These are phyloP conservation scores for Cucumis melo DNA, from an alignment of 306 rosid genomes.

Conservation along the genomic window DNA sequence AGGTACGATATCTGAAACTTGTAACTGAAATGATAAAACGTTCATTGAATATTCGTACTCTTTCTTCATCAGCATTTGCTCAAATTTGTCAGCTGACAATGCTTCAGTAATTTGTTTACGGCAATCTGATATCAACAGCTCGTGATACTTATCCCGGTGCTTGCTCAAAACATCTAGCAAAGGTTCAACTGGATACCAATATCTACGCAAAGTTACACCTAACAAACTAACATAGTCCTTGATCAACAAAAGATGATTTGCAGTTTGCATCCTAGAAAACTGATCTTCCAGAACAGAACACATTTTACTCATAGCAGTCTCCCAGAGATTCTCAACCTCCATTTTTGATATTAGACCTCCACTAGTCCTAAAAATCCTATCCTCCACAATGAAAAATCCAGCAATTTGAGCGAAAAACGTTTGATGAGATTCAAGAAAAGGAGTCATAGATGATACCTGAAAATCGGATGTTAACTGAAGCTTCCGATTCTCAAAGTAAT, in stretches of 20 bases:
- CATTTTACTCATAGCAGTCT: constrained; percentile 93
- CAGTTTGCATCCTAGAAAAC: constrained; percentile 97
- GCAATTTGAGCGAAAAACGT: constrained; percentile 96
- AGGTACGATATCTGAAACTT: constrained; percentile 65
- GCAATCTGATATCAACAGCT: constrained; percentile 76
- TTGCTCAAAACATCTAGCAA: constrained; percentile 96
- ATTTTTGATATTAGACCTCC: constrained; percentile 77
- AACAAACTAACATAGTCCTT: constrained; percentile 92
- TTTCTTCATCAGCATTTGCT: constrained; percentile 95
- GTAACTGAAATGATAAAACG: constrained; percentile 92
- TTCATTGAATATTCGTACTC: constrained; percentile 97
- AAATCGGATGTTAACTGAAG: constrained; percentile 94
- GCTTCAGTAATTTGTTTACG: constrained; percentile 87
- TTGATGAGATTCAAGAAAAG: constrained; percentile 96
- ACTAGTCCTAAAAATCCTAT: constrained; percentile 80
- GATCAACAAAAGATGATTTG: constrained; percentile 80
- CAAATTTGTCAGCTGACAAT: constrained; percentile 75
- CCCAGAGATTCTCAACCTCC: constrained; percentile 98
- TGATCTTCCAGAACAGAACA: constrained; percentile 98
- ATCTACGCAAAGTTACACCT: constrained; percentile 82
- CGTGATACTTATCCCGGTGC: constrained; percentile 98
- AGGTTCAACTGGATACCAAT: constrained; percentile 81
- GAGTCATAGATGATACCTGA: constrained; percentile 98
- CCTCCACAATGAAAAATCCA: constrained; percentile 92
- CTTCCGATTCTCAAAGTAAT: constrained; percentile 84